Evolutionary conservation across 2,329 filamentous ascomycete species (phyloP), one percentile per base, ranked within the genome.

Genomic region (Hymenotorrendiella dingleyae): DNA sequence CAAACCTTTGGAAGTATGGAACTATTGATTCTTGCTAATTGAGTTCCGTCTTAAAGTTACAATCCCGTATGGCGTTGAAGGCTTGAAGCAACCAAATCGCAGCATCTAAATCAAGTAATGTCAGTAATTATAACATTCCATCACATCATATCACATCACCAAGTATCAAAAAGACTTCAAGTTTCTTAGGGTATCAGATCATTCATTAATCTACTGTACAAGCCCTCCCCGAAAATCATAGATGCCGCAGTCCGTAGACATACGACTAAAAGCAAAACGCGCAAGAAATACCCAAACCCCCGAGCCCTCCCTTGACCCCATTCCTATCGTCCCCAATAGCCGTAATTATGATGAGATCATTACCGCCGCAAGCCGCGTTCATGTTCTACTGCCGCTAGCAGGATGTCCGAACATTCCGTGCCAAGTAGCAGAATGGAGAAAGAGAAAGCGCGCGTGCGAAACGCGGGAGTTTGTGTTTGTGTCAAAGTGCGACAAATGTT

Each of bases 241-340:
- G 30, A 41, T 20, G 42, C 42, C 46, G 34, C 43, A 54, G 47
- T 51, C 51, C 49, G 47, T 53, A 47, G 49, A 54, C 51, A 47
- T 49, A 41, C 47, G 45, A 44, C 43, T 43, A 46, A 37, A 46
- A 46, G 42, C 29, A 41, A 43, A 35, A 22, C 43, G n/a, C 38
- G 42, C 40, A 33, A 28, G 44, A 22, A 14, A 33, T 32, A n/a
- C n/a, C n/a, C n/a, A n/a, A n/a, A n/a, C n/a, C n/a, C n/a, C n/a
- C n/a, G n/a, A n/a, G n/a, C 45, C 23, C 39, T 37, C 17, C 30
- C 30, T 10, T 10, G 29, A 22, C 36, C 38, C 35, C 19, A 28
- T 40, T 21, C 24, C 35, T 7, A 16, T 24, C 40, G 26, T 36
- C 19, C 26, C 36, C 32, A 37, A 35, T 35, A 42, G 41, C 17